A percentile compares a stretch with the other conserved stretches of the same genome.
Conservation (phyloP, 2,329 filamentous ascomycete species). For the Penicillium janthinellum region DNA sequence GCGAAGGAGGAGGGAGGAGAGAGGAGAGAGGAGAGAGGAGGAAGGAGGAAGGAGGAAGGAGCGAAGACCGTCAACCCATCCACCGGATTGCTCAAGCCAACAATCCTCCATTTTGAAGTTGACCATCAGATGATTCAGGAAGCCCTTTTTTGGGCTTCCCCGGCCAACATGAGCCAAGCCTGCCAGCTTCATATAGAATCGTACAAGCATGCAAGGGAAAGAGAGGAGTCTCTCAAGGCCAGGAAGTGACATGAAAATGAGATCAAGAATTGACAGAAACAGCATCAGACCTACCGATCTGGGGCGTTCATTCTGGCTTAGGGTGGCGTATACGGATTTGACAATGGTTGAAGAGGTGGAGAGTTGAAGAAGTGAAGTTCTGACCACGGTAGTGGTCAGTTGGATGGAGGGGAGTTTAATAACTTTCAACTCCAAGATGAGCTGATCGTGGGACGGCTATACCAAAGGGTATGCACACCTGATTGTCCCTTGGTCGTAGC, state of each 20-base stretch:
- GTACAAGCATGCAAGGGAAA: neutral
- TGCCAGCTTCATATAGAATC: neutral
- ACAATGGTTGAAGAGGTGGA: neutral
- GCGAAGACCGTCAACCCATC: neutral
- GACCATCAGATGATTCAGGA: neutral
- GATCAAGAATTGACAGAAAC: neutral
- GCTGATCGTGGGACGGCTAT: too few species aligned
- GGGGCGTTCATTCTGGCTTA: slow-evolving; percentile 51
- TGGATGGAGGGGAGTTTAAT: too few species aligned
- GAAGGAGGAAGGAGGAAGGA: neutral
- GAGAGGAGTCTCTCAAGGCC: neutral
- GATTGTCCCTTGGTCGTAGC: too few species aligned
- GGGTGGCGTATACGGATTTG: neutral
- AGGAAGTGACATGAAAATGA: neutral
- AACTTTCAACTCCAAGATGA: too few species aligned
- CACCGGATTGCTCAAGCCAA: neutral
- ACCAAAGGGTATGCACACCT: too few species aligned
- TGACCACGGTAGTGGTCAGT: too few species aligned
- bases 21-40: too few species aligned
- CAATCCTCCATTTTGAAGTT: neutral
- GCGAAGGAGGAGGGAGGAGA: too few species aligned
- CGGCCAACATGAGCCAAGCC: neutral
- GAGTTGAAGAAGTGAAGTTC: too few species aligned
- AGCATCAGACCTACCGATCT: slow-evolving; percentile 41
- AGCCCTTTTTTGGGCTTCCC: neutral